Base-by-base conservation (phyloP, 129 eudicot species). In the Flaveria bidentis region DNA sequence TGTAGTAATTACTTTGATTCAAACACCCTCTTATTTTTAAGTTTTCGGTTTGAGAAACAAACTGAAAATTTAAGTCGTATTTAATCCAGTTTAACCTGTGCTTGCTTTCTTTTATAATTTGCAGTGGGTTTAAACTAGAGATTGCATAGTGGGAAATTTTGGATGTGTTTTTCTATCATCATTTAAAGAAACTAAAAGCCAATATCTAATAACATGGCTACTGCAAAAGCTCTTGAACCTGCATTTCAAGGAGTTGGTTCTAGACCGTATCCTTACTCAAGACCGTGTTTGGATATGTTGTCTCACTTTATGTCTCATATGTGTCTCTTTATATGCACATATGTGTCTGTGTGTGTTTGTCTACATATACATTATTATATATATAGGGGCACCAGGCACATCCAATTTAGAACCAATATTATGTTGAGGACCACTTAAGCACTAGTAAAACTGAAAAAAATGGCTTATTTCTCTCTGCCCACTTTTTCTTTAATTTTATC, bases 181-280 rank as follows among this genome's bases (percentile, higher is more conserved):
- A 66, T 42, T n/a, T 52, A 14, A 73, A 80, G 79, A 53, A 72
- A 5, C 46, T 55, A 62, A 20, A 65, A 60, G 46, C 77, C 56
- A 73, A 58, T 39, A 73, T 77, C 65, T 68, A 70, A 55, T 46
- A 72, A 58, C 62, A 95, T 95, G 99, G 86, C 99, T 79, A 82
- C 85, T 82, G 84, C 95, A 73, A 95, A 95, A 87, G 85, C 94
- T 83, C 80, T 95, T 82, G 99, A 95, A 74, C 97, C 99, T 89
- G 99, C 97, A 83, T 95, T 95, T 77, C 96, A 89, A 74, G 97
- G 96, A 71, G 96, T 85, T 61, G 99, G 99, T 68, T 87, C 85
- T 78, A 95, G 66, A 84, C 70, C 88, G 99, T 95, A 95, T 95
- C 99, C 99, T 91, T 82, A 13, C 8, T 8, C 63, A 56, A 18